Evolutionary conservation across 1,284 basidiomycete genomes (phyloP).

Genomic region (Schizophyllum commune): DNA sequence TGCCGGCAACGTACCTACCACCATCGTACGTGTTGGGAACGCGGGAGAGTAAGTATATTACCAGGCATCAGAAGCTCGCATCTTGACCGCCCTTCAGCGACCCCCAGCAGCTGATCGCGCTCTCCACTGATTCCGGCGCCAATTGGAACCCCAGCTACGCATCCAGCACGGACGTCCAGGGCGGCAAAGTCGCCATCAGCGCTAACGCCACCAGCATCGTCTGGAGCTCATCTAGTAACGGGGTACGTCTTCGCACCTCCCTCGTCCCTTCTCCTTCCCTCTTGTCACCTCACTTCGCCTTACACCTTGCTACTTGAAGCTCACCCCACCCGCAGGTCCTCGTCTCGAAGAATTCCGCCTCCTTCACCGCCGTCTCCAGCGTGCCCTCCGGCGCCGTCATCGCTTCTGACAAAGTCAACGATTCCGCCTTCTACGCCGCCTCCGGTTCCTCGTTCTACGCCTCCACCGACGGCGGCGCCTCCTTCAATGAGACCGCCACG

Average conservation of each 20-base stretch:
- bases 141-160: conserved; percentile 29
- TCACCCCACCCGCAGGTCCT: conserved; percentile 26
- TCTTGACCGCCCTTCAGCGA: conserved; percentile 20
- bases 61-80: conserved; percentile 40
- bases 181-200: conserved; percentile 52
- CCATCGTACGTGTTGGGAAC: conserved; percentile 38
- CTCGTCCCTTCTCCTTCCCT: conserved; percentile 17
- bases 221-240: conserved; percentile 20
- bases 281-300: too few relatives aligned
- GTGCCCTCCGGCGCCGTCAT: conserved; percentile 46
- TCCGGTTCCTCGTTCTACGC: conserved; percentile 48
- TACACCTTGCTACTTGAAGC: too few relatives aligned
- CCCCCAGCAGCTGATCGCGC: conserved; percentile 44
- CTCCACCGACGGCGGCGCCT: conserved; percentile 45
- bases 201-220: conserved; percentile 19
- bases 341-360: conserved; percentile 41
- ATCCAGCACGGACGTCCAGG: conserved; percentile 30
- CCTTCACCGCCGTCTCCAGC: conserved; percentile 41
- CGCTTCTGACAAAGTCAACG: conserved; percentile 53
- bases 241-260: conserved; percentile 50
- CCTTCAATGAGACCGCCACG: conserved; percentile 35
- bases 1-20: conserved; percentile 46
- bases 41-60: neutral
- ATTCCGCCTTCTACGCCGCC: conserved; percentile 51
- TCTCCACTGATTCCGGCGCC: conserved; percentile 45